A percentile compares a stretch with the other conserved stretches of the same genome.
These are phyloP conservation scores for Dictyostelium capitatum DNA, from an alignment of 78 protist species.

Conservation along the genomic window DNA sequence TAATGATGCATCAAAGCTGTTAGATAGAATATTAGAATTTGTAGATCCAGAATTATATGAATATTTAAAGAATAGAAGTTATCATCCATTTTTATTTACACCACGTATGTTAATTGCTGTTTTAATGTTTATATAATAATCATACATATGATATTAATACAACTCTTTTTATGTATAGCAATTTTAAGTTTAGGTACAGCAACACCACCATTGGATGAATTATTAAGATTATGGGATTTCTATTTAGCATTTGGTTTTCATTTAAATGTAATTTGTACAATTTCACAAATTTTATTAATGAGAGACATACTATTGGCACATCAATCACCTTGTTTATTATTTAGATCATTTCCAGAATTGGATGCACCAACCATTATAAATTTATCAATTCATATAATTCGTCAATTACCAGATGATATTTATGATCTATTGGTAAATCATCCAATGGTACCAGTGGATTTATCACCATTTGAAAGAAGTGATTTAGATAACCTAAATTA, in stretches of 20 bases:
- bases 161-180: conserved; percentile 5
- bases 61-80: conserved; percentile 40
- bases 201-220: conserved; percentile 86
- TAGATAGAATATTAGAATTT: conserved; percentile 67
- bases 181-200: conserved; percentile 75
- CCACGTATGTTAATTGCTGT: conserved; percentile 8
- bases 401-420: conserved; percentile 76
- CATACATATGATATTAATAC: background rate
- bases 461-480: background rate
- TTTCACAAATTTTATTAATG: conserved; percentile 84
- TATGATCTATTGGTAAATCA: conserved; percentile 65
- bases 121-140: background rate
- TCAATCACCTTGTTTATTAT: conserved; percentile 72
- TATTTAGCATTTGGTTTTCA: conserved; percentile 89
- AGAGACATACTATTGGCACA: conserved; percentile 66
- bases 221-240: conserved; percentile 90
- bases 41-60: conserved; percentile 74
- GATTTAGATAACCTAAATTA: background rate
- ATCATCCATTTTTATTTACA: conserved; percentile 55
- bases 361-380: conserved; percentile 60
- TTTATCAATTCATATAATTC: conserved; percentile 51
- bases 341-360: conserved; percentile 74
- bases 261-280: conserved; percentile 76
- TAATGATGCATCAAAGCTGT: conserved; percentile 70
- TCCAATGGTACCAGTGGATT: conserved; percentile 32